Base-by-base conservation (phyloP, 176 grass and related monocot species). In the Bolboschoenus planiculmis region DNA sequence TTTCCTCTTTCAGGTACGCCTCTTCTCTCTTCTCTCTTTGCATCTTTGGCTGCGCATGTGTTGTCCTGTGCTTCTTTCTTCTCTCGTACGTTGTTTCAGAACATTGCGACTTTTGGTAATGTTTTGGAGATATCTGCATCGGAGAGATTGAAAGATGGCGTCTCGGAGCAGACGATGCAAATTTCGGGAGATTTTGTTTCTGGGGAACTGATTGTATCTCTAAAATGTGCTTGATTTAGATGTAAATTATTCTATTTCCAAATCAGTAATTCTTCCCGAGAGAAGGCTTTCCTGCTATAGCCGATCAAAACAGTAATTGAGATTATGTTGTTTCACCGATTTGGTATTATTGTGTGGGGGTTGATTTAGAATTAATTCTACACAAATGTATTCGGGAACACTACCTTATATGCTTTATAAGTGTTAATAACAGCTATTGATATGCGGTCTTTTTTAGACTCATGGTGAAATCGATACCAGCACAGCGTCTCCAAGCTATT, bases 381-480 rank as follows among this genome's bases (percentile, higher is more conserved):
- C 30, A 15, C 0, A 10, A 18, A 29, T 51, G 35, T 30, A 37
- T 34, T 35, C 18, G 26, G 20, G n/a, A 40, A n/a, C 2, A 62
- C 8, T 54, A 14, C 84, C 34, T 66, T 18, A 66, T 37, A n/a
- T n/a, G 63, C 11, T 7, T 65, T 66, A n/a, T 51, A 30, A 46
- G 21, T 50, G 23, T 43, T 48, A 16, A 16, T 75, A 30, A 75
- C 40, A 30, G 24, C 43, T 31, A 50, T 48, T 39, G 68, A 75
- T 76, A 76, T 76, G 24, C 13, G 5, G 15, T 16, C 13, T 42
- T 70, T 42, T 70, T 33, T 87, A 98, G 95, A 92, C 90, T 83
- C 90, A 98, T 56, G 95, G 46, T 55, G 95, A 98, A 84, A 78
- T 98, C 34, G 87, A 94, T 85, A 85, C 88, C 4, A 37, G 57